These are phyloP conservation scores for Rugonectria rugulosa DNA, from an alignment of 2,329 filamentous ascomycete genomes.

Conservation along the genomic window DNA sequence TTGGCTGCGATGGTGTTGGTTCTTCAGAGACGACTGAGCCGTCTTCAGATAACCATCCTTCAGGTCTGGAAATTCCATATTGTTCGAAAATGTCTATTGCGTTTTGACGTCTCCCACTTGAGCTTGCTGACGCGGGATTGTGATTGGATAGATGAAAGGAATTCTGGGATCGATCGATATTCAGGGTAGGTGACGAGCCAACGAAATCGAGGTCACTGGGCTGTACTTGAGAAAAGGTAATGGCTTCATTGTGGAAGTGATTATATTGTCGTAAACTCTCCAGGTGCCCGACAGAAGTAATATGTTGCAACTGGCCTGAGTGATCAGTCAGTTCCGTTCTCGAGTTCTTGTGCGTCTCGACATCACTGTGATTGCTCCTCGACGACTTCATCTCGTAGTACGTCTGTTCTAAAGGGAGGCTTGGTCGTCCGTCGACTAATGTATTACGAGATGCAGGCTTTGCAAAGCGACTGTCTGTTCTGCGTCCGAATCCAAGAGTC, in stretches of 20 bases:
- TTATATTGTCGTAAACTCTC: background rate
- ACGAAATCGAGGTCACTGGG: constrained; percentile 11
- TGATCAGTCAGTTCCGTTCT: constrained; percentile 2
- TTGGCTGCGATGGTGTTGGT: constrained; percentile 29
- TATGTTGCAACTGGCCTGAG: constrained; percentile 15
- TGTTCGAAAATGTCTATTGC: constrained; percentile 57
- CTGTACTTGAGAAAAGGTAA: background rate
- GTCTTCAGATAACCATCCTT: constrained; percentile 56
- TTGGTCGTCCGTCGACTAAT: constrained; percentile 27
- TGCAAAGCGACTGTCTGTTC: constrained; percentile 34
- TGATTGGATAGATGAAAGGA: constrained; percentile 20
- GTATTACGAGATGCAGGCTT: constrained; percentile 38
- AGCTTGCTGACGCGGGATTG: constrained; percentile 41
- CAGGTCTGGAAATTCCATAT: constrained; percentile 54
- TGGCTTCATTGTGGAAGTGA: background rate
- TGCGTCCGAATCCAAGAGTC: constrained; percentile 40
- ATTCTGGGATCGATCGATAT: background rate
- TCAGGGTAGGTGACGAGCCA: constrained; percentile 2
- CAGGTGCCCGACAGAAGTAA: constrained; percentile 19
- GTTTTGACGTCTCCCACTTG: constrained; percentile 48
- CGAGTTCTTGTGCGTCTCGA: background rate
- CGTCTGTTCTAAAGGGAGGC: constrained; percentile 29
- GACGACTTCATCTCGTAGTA: constrained; percentile 28
- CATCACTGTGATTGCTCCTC: constrained; percentile 16
- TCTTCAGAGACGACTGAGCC: constrained; percentile 27